Base-by-base conservation (phyloP, 768 basidiomycete species). In the Leccinum rimulosum region DNA sequence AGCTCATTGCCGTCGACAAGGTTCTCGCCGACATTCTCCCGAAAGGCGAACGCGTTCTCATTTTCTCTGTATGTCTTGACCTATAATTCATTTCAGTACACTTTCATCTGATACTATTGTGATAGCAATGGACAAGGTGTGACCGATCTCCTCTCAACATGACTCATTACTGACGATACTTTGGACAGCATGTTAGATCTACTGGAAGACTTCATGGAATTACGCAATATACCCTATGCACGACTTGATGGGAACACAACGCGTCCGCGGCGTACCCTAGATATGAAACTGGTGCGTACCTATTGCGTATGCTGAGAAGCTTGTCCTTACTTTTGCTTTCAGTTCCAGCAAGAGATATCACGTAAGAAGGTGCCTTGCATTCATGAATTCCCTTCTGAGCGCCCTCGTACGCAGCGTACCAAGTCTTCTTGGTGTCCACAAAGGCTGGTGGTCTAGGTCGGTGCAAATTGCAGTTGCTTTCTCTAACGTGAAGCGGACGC, bases 371-470 rank as follows among this genome's bases (percentile, higher is more conserved):
- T 50, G n/a, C 27, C 4, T 9, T 53, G 7, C 10, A 22, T 28
- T 25, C n/a, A 8, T 51, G 35, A 35, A 55, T 49, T 15, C 22
- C 28, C 28, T n/a, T 38, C 47, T 65, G 50, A 69, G 27, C 30
- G 5, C 55, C 47, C 50, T 28, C 11, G 9, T 35, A 9, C 52
- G 6, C 56, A 80, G 86, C 86, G 0, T 84, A 86, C 66, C 76
- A 88, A 63, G 84, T 89, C 14, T 90, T 84, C 73, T 72, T 90
- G 55, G 78, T 89, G 19, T 87, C 87, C 2, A 90, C 88, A 0
- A 81, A 82, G 63, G 88, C 88, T 15, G 88, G 88, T 54, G 87
- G 88, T 52, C 77, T 89, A 31, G 88, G 87, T 82, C 63, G 54
- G 73, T 68, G 19, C 3, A 30, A 28, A 25, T 6, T 52, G 6